Conservation (phyloP, 495 filamentous ascomycete species). For the Annulohypoxylon stygium region DNA sequence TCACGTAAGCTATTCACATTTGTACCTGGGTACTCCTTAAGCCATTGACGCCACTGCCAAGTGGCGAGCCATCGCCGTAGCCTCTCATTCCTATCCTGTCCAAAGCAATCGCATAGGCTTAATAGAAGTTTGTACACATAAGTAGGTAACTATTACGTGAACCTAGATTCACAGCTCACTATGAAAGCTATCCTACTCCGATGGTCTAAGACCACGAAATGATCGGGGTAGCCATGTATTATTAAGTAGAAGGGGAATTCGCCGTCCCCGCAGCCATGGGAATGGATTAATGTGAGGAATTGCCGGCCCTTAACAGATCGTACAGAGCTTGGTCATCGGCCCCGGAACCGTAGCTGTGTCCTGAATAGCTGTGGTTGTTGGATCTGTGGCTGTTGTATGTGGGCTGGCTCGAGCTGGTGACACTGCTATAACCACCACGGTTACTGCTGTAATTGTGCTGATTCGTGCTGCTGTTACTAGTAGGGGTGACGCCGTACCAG, state of each 20-base stretch:
- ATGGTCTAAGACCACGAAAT: not conserved
- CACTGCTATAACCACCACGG: slow-evolving; percentile 33
- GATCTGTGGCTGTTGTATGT: slow-evolving; percentile 40
- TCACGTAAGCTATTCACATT: slow-evolving; percentile 3
- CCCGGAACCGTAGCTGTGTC: slow-evolving; percentile 35
- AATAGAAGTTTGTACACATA: not conserved
- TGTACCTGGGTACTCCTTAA: not conserved
- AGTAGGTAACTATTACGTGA: not conserved
- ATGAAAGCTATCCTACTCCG: not conserved
- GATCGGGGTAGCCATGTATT: not conserved
- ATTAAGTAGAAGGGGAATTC: not conserved
- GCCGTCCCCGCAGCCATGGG: not conserved
- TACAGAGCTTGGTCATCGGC: slow-evolving; percentile 49
- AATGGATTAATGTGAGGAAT: slow-evolving; percentile 37
- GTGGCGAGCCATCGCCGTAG: not conserved
- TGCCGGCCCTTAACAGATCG: slow-evolving; percentile 40
- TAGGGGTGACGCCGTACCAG: slow-evolving; percentile 45
- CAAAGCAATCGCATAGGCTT: not conserved
- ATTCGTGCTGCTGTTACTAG: slow-evolving; percentile 33
- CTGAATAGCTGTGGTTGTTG: slow-evolving; percentile 35
- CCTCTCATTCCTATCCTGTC: not conserved
- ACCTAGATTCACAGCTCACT: not conserved
- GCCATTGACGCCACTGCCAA: not conserved
- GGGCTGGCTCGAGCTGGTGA: slow-evolving; percentile 24
- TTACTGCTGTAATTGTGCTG: slow-evolving; percentile 40